phyloP scores from a whole-genome alignment of 2,329 filamentous ascomycete genomes.

The Seiridium cupressi region DNA sequence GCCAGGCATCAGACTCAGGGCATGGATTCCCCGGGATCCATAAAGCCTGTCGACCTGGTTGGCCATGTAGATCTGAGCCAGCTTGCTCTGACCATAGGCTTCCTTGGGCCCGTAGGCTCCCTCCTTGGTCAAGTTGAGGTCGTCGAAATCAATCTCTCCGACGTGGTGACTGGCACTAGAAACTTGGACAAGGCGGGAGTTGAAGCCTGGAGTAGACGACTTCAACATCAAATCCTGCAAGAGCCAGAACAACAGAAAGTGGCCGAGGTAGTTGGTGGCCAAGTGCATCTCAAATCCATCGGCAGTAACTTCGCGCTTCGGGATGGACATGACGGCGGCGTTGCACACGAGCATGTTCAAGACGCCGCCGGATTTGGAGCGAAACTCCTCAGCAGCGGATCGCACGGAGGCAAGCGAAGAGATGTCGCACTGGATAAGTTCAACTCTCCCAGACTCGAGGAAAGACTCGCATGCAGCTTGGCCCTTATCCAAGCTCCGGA shows the following conservation, averaged over 20 bases:
- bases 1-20: conserved; percentile 41
- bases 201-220: conserved; percentile 5
- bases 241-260: conserved; percentile 17
- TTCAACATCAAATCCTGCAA: conserved; percentile 10
- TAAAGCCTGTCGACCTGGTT: not conserved
- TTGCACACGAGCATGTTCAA: conserved; percentile 18
- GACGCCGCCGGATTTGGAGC: conserved; percentile 5
- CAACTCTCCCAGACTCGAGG: conserved; percentile 12
- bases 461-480: conserved; percentile 8
- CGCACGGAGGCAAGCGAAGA: conserved; percentile 12
- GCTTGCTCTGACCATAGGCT: conserved; percentile 49
- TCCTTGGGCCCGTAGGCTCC: conserved; percentile 30
- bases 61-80: conserved; percentile 38
- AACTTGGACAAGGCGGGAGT: conserved; percentile 41
- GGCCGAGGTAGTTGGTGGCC: conserved; percentile 15
- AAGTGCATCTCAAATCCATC: conserved; percentile 18
- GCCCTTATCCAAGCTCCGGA: conserved; percentile 14
- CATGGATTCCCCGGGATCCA: not conserved
- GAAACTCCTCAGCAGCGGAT: conserved; percentile 13
- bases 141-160: conserved; percentile 30
- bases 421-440: conserved; percentile 14
- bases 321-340: conserved; percentile 24
- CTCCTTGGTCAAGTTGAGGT: conserved; percentile 33
- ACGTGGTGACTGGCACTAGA: conserved; percentile 38
- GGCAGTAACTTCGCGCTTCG: conserved; percentile 24